A percentile compares a stretch with the other conserved stretches of the same genome.
These are phyloP conservation scores for Parascedosporium putredinis DNA, from an alignment of 2,329 filamentous ascomycete genomes.

Conservation along the genomic window DNA sequence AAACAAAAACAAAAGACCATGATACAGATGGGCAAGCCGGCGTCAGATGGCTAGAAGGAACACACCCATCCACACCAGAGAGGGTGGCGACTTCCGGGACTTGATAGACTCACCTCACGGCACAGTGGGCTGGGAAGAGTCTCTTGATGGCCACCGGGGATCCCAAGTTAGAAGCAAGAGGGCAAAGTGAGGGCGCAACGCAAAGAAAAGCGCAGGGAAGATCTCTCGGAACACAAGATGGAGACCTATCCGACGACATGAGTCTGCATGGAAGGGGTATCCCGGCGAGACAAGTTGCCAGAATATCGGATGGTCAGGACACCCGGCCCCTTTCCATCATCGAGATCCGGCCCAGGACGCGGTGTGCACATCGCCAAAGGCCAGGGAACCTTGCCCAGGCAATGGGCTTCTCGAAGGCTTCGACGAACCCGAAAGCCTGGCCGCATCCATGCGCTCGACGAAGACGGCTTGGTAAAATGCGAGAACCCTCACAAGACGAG, in stretches of 20 bases:
- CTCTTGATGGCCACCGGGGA: too few relatives aligned
- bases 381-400: background rate
- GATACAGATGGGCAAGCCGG: background rate
- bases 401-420: constrained; percentile 1
- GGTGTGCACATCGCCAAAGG: background rate
- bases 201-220: background rate
- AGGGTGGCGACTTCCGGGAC: background rate
- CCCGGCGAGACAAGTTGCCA: background rate
- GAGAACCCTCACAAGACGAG: background rate
- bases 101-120: background rate
- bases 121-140: background rate
- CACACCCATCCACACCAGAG: background rate
- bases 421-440: background rate
- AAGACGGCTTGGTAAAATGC: background rate
- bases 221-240: background rate
- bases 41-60: background rate
- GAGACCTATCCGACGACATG: background rate
- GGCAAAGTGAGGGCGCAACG: too few relatives aligned
- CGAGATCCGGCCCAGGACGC: background rate
- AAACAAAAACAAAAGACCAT: too few relatives aligned
- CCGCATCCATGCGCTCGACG: background rate
- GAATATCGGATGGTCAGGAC: constrained; percentile 3
- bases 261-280: background rate
- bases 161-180: background rate
- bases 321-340: too few relatives aligned